Evolutionary conservation across 2,329 filamentous ascomycete genomes (phyloP), one percentile per base, ranked within the genome.

Genomic region (Diaporthe destruens): DNA sequence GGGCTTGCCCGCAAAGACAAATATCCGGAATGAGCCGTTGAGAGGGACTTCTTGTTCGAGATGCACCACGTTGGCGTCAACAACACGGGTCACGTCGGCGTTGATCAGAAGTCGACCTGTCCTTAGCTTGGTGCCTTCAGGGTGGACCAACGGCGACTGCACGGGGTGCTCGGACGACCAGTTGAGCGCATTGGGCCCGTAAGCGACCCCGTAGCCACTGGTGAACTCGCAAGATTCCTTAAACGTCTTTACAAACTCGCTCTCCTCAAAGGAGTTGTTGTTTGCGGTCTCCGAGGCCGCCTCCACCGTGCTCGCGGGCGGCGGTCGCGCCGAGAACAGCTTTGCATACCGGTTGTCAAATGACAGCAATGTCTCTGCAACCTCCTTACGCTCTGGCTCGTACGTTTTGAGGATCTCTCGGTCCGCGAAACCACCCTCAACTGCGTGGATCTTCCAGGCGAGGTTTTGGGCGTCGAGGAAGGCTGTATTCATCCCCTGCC

Each of bases 391-490:
- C 83, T 98, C 95, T 2, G 88, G 87, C 83, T 98, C 94, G 81
- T 98, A 98, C 0, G 95, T 96, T 74, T 91, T 89, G 66, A 98
- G 88, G 23, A 96, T 87, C 3, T 89, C 89, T 74, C 93, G 92
- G 39, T 91, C 84, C 1, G 94, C 94, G 76, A 97, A 94, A 16
- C 94, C 94, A 34, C 88, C 87, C 80, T 98, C 95, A 12, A 98
- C 96, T 47, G 93, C 91, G 80, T 98, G 95, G 67, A 98, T 93
- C 85, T 98, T 98, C 95, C 95, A 98, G 9, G 95, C 95, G 53
- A 98, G 86, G 81, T 98, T 98, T 74, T 94, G 89, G 0, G 94
- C 94, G 76, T 96, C 93, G 67, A 93, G 85, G 82, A 94, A 94
- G 4, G 92, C 92, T 0, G 92, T 93, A 78, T 94, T 94, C 93